phyloP scores from a whole-genome alignment of 768 basidiomycete species.

The Hirschioporus abietinus region DNA sequence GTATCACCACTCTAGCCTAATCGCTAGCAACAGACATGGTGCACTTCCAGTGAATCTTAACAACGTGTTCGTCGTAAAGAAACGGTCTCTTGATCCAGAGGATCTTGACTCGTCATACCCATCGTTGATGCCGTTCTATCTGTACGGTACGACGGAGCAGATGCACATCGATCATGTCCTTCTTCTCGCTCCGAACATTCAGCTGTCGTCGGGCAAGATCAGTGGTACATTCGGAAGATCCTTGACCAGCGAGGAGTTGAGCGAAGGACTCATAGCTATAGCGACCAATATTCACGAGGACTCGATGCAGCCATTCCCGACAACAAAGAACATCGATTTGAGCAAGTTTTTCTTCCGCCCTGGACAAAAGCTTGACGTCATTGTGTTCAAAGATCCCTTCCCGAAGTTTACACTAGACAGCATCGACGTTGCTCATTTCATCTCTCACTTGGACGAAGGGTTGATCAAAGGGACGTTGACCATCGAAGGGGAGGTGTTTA shows the following conservation, averaged over 20 bases:
- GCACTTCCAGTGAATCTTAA: constrained; percentile 11
- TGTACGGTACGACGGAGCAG: constrained; percentile 29
- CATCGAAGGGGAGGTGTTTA: background rate
- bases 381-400: background rate
- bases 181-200: constrained; percentile 22
- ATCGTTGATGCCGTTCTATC: constrained; percentile 32
- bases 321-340: background rate
- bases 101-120: constrained; percentile 28
- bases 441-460: background rate
- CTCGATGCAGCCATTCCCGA: constrained; percentile 8
- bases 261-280: constrained; percentile 4
- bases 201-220: constrained; percentile 20
- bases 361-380: constrained; percentile 2
- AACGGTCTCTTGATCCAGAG: constrained; percentile 24
- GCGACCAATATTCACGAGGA: constrained; percentile 7
- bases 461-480: background rate
- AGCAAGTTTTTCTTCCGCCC: constrained; percentile 5
- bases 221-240: background rate
- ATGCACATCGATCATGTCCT: constrained; percentile 32
- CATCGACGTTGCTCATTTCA: background rate
- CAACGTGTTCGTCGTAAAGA: constrained; percentile 27
- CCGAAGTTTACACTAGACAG: background rate
- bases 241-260: background rate
- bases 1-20: background rate
- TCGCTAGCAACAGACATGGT: background rate